phyloP scores from a whole-genome alignment of 192 early-diverging fungal genomes.

The Geranomyces variabilis region DNA sequence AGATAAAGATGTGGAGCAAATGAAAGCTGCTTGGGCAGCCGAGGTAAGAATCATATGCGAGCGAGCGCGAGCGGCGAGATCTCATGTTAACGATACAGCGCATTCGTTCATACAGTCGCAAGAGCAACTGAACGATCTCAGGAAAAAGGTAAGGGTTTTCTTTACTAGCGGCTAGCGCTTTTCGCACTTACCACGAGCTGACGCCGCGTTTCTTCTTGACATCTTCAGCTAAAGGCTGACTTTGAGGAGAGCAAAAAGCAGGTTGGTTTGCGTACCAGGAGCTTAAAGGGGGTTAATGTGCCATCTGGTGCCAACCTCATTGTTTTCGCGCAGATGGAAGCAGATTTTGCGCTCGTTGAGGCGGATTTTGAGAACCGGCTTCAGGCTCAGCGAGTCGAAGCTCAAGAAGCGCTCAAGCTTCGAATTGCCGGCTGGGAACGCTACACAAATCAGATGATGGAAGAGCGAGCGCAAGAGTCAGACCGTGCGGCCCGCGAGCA shows the following conservation, averaged over 20 bases:
- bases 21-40: conserved; percentile 26
- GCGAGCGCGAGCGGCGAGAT: conserved; percentile 3
- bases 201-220: too few species aligned
- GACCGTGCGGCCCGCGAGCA: neutral
- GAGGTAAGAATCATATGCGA: conserved; percentile 8
- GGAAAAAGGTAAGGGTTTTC: neutral
- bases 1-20: conserved; percentile 41
- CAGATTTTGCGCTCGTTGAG: conserved; percentile 5
- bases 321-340: neutral
- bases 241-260: conserved; percentile 27
- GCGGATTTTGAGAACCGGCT: neutral
- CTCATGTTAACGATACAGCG: too few species aligned
- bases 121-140: neutral
- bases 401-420: neutral
- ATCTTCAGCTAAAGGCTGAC: neutral
- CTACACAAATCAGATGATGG: neutral
- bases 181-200: too few species aligned
- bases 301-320: neutral
- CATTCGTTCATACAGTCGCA: conserved; percentile 7
- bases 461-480: neutral
- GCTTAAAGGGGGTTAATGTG: neutral
- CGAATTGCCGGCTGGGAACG: neutral
- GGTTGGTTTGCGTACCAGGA: neutral
- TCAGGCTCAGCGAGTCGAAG: neutral
- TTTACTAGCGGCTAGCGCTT: too few species aligned